phyloP scores from a whole-genome alignment of 257 asterid genomes.

The Asclepias syriaca region DNA sequence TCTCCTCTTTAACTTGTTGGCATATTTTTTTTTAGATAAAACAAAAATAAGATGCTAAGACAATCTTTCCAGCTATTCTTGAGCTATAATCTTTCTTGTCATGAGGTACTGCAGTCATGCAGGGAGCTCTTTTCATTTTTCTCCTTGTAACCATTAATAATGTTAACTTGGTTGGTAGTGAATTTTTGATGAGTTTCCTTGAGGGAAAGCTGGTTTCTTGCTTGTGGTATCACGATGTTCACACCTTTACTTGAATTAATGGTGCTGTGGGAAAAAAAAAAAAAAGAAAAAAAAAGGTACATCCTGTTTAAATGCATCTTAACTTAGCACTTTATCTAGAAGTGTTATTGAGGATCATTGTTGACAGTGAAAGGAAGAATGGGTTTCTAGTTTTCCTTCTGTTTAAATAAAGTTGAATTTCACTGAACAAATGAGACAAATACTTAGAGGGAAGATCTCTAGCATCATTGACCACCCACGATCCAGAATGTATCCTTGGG shows the following conservation, averaged over 20 bases:
- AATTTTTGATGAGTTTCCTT: not conserved
- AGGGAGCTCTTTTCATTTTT: constrained; percentile 1
- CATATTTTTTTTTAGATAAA: not conserved
- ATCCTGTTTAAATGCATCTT: not conserved
- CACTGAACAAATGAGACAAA: not conserved
- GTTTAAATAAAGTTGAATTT: not conserved
- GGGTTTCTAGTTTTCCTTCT: not conserved
- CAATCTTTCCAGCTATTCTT: not conserved
- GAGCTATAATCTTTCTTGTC: not conserved
- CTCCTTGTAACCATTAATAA: not conserved
- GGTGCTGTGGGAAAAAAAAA: not conserved
- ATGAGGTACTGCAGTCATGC: not conserved
- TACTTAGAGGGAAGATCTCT: too few relatives aligned
- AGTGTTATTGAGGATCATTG: not conserved
- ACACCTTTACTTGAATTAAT: not conserved
- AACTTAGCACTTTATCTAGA: not conserved
- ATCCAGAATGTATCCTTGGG: not conserved
- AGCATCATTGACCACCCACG: not conserved
- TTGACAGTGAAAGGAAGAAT: not conserved
- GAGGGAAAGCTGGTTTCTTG: not conserved
- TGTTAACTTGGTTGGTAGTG: not conserved
- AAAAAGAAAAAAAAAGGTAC: too few relatives aligned
- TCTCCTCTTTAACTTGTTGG: not conserved
- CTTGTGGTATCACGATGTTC: not conserved
- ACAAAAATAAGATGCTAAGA: not conserved